These are phyloP conservation scores for Trametes sp. DNA, from an alignment of 1,284 basidiomycete species.

Conservation along the genomic window DNA sequence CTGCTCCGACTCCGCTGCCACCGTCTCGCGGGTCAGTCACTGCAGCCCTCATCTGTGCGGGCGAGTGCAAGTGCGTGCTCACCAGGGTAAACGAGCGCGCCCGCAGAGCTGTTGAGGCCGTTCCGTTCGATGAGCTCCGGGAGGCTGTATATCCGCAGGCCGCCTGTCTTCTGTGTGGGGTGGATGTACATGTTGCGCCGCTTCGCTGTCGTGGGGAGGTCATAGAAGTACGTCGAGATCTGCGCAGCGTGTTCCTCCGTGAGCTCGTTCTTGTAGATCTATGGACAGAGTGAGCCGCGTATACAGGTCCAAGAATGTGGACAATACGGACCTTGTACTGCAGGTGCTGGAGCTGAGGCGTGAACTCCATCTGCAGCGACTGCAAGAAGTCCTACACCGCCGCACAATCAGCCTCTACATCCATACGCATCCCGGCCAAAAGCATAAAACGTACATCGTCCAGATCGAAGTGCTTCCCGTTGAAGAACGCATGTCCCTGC, in stretches of 20 bases:
- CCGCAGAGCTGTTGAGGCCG: slow-evolving; percentile 46
- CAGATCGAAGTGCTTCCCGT: slow-evolving; percentile 82
- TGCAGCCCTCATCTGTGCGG: too few relatives aligned
- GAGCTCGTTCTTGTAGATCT: slow-evolving; percentile 74
- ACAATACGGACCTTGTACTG: slow-evolving; percentile 74
- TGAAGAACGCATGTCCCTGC: slow-evolving; percentile 81
- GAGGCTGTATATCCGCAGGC: slow-evolving; percentile 60
- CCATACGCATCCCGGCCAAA: background rate
- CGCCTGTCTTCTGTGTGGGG: slow-evolving; percentile 52
- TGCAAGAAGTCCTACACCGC: slow-evolving; percentile 67
- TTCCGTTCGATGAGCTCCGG: slow-evolving; percentile 55
- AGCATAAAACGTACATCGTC: slow-evolving; percentile 66
- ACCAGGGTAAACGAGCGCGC: slow-evolving; percentile 73
- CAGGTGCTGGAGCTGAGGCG: slow-evolving; percentile 68
- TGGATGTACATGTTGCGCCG: slow-evolving; percentile 79
- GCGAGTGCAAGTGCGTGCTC: too few relatives aligned
- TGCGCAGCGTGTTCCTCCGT: slow-evolving; percentile 59
- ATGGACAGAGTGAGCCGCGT: background rate
- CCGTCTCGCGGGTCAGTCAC: too few relatives aligned
- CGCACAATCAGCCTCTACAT: background rate
- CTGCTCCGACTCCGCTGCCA: slow-evolving; percentile 49
- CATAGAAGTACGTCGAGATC: slow-evolving; percentile 87
- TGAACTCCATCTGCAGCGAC: slow-evolving; percentile 69
- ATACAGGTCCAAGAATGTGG: too few relatives aligned
- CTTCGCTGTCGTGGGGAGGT: slow-evolving; percentile 75